Conservation (phyloP, 371 early-diverging fungal species). For the Coemansia sp. region DNA sequence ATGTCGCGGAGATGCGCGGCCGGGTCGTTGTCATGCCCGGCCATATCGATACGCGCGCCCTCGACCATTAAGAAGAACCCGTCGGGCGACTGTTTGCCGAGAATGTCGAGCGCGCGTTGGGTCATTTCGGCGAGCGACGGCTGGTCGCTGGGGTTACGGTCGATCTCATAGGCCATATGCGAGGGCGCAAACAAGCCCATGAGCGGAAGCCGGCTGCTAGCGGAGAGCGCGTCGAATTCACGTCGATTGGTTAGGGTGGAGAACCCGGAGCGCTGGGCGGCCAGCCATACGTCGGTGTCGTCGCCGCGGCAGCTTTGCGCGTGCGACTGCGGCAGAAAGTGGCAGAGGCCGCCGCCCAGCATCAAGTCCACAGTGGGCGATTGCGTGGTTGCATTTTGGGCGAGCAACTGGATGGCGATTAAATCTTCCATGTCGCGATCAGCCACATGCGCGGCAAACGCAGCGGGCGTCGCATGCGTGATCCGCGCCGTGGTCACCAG, state of each 20-base stretch:
- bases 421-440: constrained; percentile 71
- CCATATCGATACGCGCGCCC: constrained; percentile 80
- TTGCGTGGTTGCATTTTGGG: constrained; percentile 61
- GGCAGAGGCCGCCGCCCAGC: constrained; percentile 90
- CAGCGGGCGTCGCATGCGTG: constrained; percentile 85
- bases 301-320: constrained; percentile 71
- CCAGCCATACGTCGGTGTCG: constrained; percentile 59
- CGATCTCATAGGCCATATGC: constrained; percentile 91
- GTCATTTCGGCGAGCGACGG: constrained; percentile 90
- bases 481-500: constrained; percentile 89
- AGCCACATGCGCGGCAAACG: constrained; percentile 80
- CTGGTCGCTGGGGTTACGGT: constrained; percentile 66
- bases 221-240: constrained; percentile 60
- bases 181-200: constrained; percentile 72
- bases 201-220: constrained; percentile 60
- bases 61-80: constrained; percentile 97
- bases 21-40: constrained; percentile 77
- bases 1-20: constrained; percentile 90
- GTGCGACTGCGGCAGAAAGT: constrained; percentile 69
- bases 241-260: constrained; percentile 50
- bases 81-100: constrained; percentile 48
- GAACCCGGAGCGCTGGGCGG: constrained; percentile 62
- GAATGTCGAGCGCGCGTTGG: constrained; percentile 66
- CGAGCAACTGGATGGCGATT: constrained; percentile 85
- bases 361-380: constrained; percentile 75